These are phyloP conservation scores for Clavaria fumosa DNA, from an alignment of 768 basidiomycete genomes.

Conservation along the genomic window DNA sequence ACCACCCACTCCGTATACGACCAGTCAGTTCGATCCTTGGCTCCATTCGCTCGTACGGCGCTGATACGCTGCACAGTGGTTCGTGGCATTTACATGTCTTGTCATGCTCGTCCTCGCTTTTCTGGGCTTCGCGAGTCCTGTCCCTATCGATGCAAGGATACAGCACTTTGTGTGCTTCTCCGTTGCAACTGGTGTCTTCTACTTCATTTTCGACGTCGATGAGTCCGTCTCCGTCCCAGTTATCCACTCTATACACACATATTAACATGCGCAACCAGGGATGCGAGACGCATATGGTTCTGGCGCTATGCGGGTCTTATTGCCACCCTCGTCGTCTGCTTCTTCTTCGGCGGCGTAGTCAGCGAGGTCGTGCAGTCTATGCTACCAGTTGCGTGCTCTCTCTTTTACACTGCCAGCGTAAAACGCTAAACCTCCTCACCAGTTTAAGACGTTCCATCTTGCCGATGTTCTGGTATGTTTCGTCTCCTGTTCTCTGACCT, in stretches of 20 bases:
- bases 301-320: slow-evolving; percentile 64
- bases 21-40: slow-evolving; percentile 28
- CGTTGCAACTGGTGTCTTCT: slow-evolving; percentile 65
- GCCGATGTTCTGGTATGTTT: slow-evolving; percentile 50
- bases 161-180: slow-evolving; percentile 67
- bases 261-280: slow-evolving; percentile 25
- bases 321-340: slow-evolving; percentile 53
- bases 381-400: slow-evolving; percentile 42
- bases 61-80: slow-evolving; percentile 41
- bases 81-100: slow-evolving; percentile 50
- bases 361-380: slow-evolving; percentile 73
- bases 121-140: slow-evolving; percentile 59
- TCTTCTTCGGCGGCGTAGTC: slow-evolving; percentile 66
- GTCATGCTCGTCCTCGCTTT: slow-evolving; percentile 60
- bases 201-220: slow-evolving; percentile 78
- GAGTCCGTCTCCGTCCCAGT: slow-evolving; percentile 37
- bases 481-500: slow-evolving; percentile 6
- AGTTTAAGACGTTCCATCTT: slow-evolving; percentile 61
- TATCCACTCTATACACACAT: neutral
- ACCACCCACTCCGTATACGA: slow-evolving; percentile 56
- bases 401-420: neutral
- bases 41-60: neutral
- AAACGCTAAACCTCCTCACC: slow-evolving; percentile 1
- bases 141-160: slow-evolving; percentile 68
- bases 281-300: slow-evolving; percentile 70